phyloP scores from a whole-genome alignment of 495 filamentous ascomycete species.

The Cercophora scortea region DNA sequence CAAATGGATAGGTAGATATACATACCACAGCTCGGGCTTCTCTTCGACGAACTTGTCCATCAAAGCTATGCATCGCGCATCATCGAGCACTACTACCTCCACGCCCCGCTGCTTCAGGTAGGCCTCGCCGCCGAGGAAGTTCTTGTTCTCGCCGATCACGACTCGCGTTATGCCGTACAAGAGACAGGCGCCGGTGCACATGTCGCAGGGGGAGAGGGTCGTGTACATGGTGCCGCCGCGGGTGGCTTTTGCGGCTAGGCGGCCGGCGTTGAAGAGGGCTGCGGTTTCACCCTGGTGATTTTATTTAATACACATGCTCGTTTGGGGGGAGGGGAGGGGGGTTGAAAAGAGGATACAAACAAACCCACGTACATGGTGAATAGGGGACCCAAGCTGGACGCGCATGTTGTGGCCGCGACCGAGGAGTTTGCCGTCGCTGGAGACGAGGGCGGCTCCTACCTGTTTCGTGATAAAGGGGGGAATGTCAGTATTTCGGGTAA shows the following conservation, averaged over 20 bases:
- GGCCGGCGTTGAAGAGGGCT: constrained; percentile 69
- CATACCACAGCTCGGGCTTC: constrained; percentile 69
- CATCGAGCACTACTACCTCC: constrained; percentile 67
- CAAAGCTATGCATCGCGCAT: constrained; percentile 58
- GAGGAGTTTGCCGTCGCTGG: constrained; percentile 62
- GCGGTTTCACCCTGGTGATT: constrained; percentile 65
- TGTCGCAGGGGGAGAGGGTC: constrained; percentile 79
- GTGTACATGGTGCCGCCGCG: constrained; percentile 71
- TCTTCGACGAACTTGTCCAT: constrained; percentile 73
- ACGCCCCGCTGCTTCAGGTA: constrained; percentile 64
- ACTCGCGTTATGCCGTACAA: constrained; percentile 74
- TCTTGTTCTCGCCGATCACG: constrained; percentile 79
- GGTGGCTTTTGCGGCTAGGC: constrained; percentile 64
- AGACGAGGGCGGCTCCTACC: constrained; percentile 71
- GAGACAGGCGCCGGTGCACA: constrained; percentile 77
- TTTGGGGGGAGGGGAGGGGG: background rate
- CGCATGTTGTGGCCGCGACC: constrained; percentile 80
- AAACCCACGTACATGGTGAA: constrained; percentile 57
- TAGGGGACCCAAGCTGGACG: constrained; percentile 66
- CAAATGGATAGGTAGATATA: background rate
- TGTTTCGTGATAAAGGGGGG: constrained; percentile 6
- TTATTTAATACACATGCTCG: background rate
- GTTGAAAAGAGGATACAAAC: too few relatives aligned
- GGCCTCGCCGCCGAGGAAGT: constrained; percentile 69
- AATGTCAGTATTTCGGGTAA: too few relatives aligned